Evolutionary conservation across 768 basidiomycete species (phyloP).

Genomic region (Tulasnella sp.): DNA sequence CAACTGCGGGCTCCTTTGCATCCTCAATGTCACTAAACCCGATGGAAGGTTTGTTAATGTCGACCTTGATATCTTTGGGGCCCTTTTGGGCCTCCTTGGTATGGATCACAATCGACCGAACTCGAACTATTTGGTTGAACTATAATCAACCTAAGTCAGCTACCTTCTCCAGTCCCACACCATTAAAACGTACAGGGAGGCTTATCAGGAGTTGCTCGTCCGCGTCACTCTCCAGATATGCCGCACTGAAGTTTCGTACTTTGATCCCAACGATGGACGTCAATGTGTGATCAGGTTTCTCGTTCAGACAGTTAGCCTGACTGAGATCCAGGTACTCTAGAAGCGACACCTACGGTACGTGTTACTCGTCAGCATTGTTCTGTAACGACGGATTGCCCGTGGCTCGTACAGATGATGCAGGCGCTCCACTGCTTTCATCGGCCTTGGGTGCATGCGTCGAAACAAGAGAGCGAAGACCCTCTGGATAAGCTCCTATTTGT

Average conservation of each 20-base stretch:
- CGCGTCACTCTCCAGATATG: conserved; percentile 61
- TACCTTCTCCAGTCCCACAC: conserved; percentile 7
- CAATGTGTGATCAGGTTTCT: conserved; percentile 50
- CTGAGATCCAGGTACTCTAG: conserved; percentile 56
- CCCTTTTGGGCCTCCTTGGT: conserved; percentile 44
- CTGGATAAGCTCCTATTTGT: conserved; percentile 20
- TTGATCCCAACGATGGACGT: conserved; percentile 50
- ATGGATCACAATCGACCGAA: conserved; percentile 57
- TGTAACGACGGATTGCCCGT: not conserved
- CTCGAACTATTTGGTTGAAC: conserved; percentile 68
- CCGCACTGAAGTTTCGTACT: conserved; percentile 45
- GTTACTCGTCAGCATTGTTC: not conserved
- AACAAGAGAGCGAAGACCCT: conserved; percentile 22
- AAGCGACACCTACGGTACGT: conserved; percentile 46
- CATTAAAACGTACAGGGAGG: conserved; percentile 52
- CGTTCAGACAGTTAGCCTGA: conserved; percentile 70
- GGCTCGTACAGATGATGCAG: conserved; percentile 31
- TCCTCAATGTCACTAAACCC: conserved; percentile 66
- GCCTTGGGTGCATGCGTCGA: conserved; percentile 27
- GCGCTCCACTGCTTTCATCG: not conserved
- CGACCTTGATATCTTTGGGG: conserved; percentile 60
- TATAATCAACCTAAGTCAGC: conserved; percentile 36
- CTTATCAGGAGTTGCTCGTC: conserved; percentile 70
- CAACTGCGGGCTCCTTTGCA: conserved; percentile 48
- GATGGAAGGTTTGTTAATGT: conserved; percentile 56